phyloP scores from a whole-genome alignment of 441 rosid species.

The Gossypium laxum region DNA sequence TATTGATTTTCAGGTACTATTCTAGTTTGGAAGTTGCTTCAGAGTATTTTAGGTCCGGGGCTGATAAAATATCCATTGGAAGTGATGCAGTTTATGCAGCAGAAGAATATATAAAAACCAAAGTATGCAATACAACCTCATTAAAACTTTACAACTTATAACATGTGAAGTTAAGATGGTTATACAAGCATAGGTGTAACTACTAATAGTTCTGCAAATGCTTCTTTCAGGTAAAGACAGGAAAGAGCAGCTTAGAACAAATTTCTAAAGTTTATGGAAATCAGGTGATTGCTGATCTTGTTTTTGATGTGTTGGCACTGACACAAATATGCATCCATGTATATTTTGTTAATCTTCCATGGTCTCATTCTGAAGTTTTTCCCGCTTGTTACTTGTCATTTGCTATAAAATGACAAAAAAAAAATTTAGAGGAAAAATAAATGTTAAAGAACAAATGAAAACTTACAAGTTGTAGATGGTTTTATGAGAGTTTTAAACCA shows the following conservation, averaged over 20 bases:
- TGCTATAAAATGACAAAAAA: background rate
- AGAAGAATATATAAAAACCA: conserved; percentile 72
- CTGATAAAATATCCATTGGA: conserved; percentile 91
- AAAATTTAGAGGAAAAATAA: background rate
- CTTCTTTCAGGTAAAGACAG: conserved; percentile 56
- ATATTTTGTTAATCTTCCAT: background rate
- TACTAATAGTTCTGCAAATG: conserved; percentile 15
- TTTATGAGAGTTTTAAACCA: background rate
- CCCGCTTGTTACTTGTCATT: background rate
- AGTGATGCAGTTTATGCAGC: conserved; percentile 93
- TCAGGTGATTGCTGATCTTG: conserved; percentile 44
- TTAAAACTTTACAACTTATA: conserved; percentile 2
- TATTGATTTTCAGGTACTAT: conserved; percentile 47
- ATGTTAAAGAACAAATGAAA: background rate
- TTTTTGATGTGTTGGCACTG: background rate
- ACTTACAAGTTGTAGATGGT: background rate
- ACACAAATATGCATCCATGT: background rate
- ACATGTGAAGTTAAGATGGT: background rate
- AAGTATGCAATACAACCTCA: conserved; percentile 36
- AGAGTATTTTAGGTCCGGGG: conserved; percentile 93
- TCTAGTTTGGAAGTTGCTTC: conserved; percentile 98
- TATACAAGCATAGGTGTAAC: conserved; percentile 12
- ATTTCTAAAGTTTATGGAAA: conserved; percentile 91
- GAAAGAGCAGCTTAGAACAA: conserved; percentile 85
- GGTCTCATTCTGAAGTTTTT: background rate